These are phyloP conservation scores for Pseudopyricularia cyperi DNA, from an alignment of 2,329 filamentous ascomycete genomes.

Conservation along the genomic window DNA sequence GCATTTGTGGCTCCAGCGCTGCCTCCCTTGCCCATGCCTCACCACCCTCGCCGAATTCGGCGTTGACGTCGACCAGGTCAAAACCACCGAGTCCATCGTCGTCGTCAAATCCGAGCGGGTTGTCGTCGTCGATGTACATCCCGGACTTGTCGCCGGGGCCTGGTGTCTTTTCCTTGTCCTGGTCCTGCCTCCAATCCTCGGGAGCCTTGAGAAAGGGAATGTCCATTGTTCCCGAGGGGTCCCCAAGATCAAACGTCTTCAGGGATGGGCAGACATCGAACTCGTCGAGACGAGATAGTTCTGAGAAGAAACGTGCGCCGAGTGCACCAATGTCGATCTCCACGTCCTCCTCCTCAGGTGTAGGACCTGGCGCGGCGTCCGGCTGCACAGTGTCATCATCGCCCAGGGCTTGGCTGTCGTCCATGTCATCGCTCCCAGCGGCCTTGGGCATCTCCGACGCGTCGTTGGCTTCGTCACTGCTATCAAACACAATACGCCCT, in stretches of 20 bases:
- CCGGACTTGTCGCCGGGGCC: slow-evolving; percentile 55
- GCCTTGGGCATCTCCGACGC: slow-evolving; percentile 20
- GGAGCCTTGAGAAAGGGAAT: slow-evolving; percentile 84
- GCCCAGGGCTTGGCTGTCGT: slow-evolving; percentile 23
- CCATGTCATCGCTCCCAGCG: slow-evolving; percentile 19
- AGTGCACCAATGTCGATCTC: slow-evolving; percentile 71
- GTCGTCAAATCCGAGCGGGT: slow-evolving; percentile 68
- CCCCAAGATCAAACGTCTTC: slow-evolving; percentile 84
- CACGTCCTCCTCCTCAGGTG: slow-evolving; percentile 36
- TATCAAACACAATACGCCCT: slow-evolving; percentile 94
- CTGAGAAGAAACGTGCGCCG: slow-evolving; percentile 72
- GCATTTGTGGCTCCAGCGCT: slow-evolving; percentile 73
- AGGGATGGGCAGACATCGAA: slow-evolving; percentile 92
- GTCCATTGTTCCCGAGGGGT: slow-evolving; percentile 72
- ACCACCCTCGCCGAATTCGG: slow-evolving; percentile 88
- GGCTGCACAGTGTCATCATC: slow-evolving; percentile 22
- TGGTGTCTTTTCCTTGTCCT: slow-evolving; percentile 47
- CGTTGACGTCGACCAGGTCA: slow-evolving; percentile 52
- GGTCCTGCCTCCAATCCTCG: slow-evolving; percentile 69
- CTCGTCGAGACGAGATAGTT: slow-evolving; percentile 61
- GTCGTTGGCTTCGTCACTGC: slow-evolving; percentile 71
- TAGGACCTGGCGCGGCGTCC: slow-evolving; percentile 10
- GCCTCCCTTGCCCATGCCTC: slow-evolving; percentile 92
- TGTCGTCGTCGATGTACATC: slow-evolving; percentile 77
- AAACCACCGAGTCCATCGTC: slow-evolving; percentile 65